These are phyloP conservation scores for Sungouiella blattae DNA, from an alignment of 805 yeast species.

Conservation along the genomic window DNA sequence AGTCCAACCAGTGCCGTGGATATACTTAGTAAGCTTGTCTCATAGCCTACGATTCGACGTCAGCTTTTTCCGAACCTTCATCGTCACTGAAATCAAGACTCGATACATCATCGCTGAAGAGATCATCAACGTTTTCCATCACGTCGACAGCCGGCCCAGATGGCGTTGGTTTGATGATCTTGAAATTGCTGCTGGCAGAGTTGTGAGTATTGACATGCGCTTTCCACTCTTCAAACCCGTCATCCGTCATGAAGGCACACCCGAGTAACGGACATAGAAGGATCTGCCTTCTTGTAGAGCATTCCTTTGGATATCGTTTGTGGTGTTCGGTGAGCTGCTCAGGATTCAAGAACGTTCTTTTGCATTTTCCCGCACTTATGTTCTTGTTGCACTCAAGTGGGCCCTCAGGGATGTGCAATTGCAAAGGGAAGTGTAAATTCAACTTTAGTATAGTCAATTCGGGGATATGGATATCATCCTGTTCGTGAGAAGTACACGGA, in stretches of 20 bases:
- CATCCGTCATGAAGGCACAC: constrained; percentile 37
- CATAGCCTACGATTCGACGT: too few species aligned
- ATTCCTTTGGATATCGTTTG: constrained; percentile 12
- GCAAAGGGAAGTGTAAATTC: constrained; percentile 15
- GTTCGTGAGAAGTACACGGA: neutral
- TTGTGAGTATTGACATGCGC: constrained; percentile 8
- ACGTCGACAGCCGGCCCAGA: too few species aligned
- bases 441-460: constrained; percentile 12
- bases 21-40: too few species aligned
- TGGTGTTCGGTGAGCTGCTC: constrained; percentile 13
- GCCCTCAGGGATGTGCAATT: constrained; percentile 5
- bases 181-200: too few species aligned
- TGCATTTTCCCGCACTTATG: constrained; percentile 5
- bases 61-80: too few species aligned
- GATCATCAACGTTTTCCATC: constrained; percentile 4
- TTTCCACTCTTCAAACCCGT: constrained; percentile 9
- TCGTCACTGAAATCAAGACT: constrained; percentile 6
- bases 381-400: constrained; percentile 5
- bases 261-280: constrained; percentile 38
- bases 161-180: too few species aligned
- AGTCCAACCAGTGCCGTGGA: too few species aligned
- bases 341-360: constrained; percentile 7
- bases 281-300: constrained; percentile 31
- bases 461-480: constrained; percentile 1
- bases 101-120: constrained; percentile 10